A percentile compares a stretch with the other conserved stretches of the same genome.
phyloP scores from a whole-genome alignment of 441 rosid genomes.

The Melastoma candidum region DNA sequence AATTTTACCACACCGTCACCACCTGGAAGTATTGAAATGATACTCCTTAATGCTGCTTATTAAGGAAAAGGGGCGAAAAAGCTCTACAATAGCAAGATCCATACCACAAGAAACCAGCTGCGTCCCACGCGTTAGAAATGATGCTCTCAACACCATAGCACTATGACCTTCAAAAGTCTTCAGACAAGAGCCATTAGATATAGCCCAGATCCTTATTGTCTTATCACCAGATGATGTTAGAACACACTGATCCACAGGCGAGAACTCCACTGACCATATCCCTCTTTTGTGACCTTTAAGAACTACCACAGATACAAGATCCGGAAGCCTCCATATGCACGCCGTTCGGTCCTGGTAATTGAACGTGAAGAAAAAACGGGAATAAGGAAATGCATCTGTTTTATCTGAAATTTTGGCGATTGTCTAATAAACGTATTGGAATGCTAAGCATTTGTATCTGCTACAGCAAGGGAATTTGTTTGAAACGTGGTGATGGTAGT shows the following conservation, averaged over 20 bases:
- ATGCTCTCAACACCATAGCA: conserved; percentile 79
- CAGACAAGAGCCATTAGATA: conserved; percentile 89
- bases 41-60: conserved; percentile 1
- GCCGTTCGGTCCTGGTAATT: conserved; percentile 83
- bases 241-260: conserved; percentile 93
- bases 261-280: conserved; percentile 94
- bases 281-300: conserved; percentile 91
- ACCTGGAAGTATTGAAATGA: conserved; percentile 32
- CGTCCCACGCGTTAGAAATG: conserved; percentile 79
- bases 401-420: no score
- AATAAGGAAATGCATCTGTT: not conserved
- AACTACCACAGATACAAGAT: conserved; percentile 66
- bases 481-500: no score
- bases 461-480: no score
- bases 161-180: conserved; percentile 97
- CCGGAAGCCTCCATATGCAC: conserved; percentile 88
- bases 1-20: conserved; percentile 93
- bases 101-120: conserved; percentile 92
- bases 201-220: conserved; percentile 86
- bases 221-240: conserved; percentile 94
- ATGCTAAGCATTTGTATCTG: no score
- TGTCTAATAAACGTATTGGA: no score
- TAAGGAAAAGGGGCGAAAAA: conserved; percentile 4
- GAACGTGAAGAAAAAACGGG: conserved; percentile 10
- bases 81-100: conserved; percentile 1